These are phyloP conservation scores for Jackrogersella minutella DNA, from an alignment of 495 filamentous ascomycete genomes.

Conservation along the genomic window DNA sequence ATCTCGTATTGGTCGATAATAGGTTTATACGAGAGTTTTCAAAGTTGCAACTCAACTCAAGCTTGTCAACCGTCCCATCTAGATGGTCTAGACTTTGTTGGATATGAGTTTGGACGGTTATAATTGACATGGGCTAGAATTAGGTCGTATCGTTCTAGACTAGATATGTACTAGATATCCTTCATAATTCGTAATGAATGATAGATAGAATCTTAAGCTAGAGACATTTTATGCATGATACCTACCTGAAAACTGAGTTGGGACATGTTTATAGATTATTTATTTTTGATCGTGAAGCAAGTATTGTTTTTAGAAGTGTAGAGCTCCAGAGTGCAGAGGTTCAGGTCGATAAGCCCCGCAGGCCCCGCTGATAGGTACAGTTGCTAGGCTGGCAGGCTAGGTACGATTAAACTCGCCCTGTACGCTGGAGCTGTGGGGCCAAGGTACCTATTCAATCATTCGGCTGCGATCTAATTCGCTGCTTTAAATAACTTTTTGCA, in stretches of 20 bases:
- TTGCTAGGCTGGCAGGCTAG: not conserved
- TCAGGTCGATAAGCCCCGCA: no score
- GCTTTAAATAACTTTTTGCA: no score
- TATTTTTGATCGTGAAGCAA: no score
- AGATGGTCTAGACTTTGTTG: constrained; percentile 29
- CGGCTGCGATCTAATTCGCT: constrained; percentile 28
- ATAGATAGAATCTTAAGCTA: no score
- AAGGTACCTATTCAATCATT: constrained; percentile 20
- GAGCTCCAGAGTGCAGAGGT: no score
- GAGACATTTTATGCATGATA: no score
- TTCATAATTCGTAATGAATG: no score
- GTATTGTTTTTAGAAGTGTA: no score
- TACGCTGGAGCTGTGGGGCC: constrained; percentile 12
- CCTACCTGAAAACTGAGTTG: no score
- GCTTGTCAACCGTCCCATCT: constrained; percentile 13
- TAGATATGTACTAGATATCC: not conserved
- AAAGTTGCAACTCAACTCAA: constrained; percentile 12
- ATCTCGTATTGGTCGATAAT: constrained; percentile 15
- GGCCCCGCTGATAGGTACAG: no score
- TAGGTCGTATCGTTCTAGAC: constrained; percentile 5
- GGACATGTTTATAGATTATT: no score
- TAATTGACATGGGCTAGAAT: not conserved
- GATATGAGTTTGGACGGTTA: not conserved
- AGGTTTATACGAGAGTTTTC: constrained; percentile 8
- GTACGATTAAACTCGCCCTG: constrained; percentile 1